Evolutionary conservation across 2,329 filamentous ascomycete species (phyloP), one percentile per base, ranked within the genome.

Genomic region (Alternaria ventricosa): DNA sequence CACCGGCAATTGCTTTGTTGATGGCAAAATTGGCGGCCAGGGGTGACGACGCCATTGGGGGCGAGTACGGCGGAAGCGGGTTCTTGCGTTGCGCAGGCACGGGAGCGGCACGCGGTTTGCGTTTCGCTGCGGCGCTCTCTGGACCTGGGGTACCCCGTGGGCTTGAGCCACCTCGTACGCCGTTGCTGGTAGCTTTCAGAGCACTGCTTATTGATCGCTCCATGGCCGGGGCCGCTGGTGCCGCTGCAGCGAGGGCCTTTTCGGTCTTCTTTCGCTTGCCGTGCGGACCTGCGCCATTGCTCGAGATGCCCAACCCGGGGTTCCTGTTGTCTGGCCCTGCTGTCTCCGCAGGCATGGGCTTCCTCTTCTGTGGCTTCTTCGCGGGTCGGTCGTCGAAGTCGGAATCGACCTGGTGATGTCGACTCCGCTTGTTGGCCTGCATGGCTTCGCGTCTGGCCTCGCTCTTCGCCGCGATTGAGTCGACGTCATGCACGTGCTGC

Each of bases 391-490:
- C 93, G 69, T 97, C 93, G 67, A 90, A 89, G 72, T 97, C 93
- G 0, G 91, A 92, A 66, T 96, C 93, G 33, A 87, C 85, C 63
- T 91, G 89, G 47, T 91, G 88, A 74, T 89, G 90, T 46, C 79
- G 71, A 68, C 88, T 87, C 66, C 89, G 91, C 77, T 92, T 93
- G 75, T 92, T 92, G 44, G 91, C 91, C 66, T 90, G 86, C 64
- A 94, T 85, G 22, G 93, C 92, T 79, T 97, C 93, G 75, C 95
- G 93, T 68, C 93, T 87, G 33, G 91, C 90, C 75, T 96, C 94
- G 78, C 93, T 96, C 71, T 94, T 89, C n/a, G 82, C 80, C 60
- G 92, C 90, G 12, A 93, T 92, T 20, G 92, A 92, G 78, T 97
- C 94, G 36, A 91, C 92, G 56, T 94, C 94, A 58, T 96, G 87